phyloP scores from a whole-genome alignment of 116 monocot genomes.

The Papilionanthe hybrid region DNA sequence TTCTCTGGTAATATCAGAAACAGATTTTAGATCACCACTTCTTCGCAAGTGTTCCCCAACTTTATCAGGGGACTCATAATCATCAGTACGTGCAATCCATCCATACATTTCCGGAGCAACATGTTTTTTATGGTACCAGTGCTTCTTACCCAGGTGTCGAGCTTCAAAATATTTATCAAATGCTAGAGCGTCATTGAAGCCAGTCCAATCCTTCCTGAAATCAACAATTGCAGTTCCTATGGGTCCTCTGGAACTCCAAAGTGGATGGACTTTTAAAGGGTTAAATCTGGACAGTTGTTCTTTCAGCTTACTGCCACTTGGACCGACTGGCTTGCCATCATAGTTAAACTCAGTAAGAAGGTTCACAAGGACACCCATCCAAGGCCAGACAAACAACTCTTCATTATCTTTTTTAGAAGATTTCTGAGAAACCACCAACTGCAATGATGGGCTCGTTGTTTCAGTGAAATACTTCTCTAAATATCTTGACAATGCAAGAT shows the following conservation, averaged over 20 bases:
- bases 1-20: slow-evolving; percentile 26
- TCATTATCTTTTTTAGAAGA: slow-evolving; percentile 25
- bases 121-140: slow-evolving; percentile 30
- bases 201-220: slow-evolving; percentile 57
- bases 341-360: slow-evolving; percentile 17
- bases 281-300: slow-evolving; percentile 43
- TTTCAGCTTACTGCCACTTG: slow-evolving; percentile 35
- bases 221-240: slow-evolving; percentile 61
- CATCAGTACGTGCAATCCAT: slow-evolving; percentile 44
- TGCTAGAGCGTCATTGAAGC: slow-evolving; percentile 61
- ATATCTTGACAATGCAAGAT: slow-evolving; percentile 51
- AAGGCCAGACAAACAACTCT: slow-evolving; percentile 66
- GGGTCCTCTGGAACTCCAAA: slow-evolving; percentile 44
- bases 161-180: slow-evolving; percentile 60
- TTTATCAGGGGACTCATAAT: slow-evolving; percentile 24
- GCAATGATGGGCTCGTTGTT: slow-evolving; percentile 9
- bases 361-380: slow-evolving; percentile 75
- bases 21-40: slow-evolving; percentile 21
- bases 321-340: slow-evolving; percentile 27
- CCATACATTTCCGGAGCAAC: slow-evolving; percentile 23
- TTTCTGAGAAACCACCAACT: slow-evolving; percentile 9
- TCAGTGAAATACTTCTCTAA: slow-evolving; percentile 26
- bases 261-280: slow-evolving; percentile 41
- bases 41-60: slow-evolving; percentile 24
- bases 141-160: slow-evolving; percentile 28